Conservation (phyloP, 805 yeast species). For the Candida fluviatilis region DNA sequence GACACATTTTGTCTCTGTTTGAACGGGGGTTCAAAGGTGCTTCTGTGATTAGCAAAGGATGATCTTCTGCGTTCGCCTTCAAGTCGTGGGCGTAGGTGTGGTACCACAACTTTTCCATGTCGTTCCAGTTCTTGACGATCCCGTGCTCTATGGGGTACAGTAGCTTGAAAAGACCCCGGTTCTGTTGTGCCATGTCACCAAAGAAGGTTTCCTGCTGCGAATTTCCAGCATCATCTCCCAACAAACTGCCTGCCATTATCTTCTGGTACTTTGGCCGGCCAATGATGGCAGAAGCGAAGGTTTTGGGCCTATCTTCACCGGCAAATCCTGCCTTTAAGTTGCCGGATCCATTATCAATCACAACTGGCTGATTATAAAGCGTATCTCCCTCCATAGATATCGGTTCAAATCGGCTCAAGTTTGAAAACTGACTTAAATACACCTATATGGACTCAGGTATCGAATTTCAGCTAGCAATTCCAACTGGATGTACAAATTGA, state of each 20-base stretch:
- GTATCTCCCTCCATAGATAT: constrained; percentile 8
- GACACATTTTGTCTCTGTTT: constrained; percentile 60
- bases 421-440: background rate
- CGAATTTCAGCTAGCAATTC: background rate
- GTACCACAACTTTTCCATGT: constrained; percentile 81
- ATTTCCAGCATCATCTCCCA: constrained; percentile 24
- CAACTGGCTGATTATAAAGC: constrained; percentile 44
- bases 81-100: constrained; percentile 57
- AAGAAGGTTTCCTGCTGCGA: constrained; percentile 54
- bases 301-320: constrained; percentile 79
- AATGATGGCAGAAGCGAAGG: constrained; percentile 57
- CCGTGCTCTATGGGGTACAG: constrained; percentile 80
- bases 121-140: constrained; percentile 74
- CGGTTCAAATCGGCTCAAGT: background rate
- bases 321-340: constrained; percentile 86
- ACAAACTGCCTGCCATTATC: constrained; percentile 59
- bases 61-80: constrained; percentile 64
- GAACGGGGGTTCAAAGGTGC: constrained; percentile 75
- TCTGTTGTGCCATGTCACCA: constrained; percentile 70
- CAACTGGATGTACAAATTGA: background rate
- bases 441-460: background rate
- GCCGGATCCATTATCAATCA: constrained; percentile 68
- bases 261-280: constrained; percentile 84
- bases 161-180: constrained; percentile 72
- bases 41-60: constrained; percentile 84